A percentile compares a stretch with the other conserved stretches of the same genome.
phyloP scores from a whole-genome alignment of 1,139 yeast species.

The Kodamaea suecica region DNA sequence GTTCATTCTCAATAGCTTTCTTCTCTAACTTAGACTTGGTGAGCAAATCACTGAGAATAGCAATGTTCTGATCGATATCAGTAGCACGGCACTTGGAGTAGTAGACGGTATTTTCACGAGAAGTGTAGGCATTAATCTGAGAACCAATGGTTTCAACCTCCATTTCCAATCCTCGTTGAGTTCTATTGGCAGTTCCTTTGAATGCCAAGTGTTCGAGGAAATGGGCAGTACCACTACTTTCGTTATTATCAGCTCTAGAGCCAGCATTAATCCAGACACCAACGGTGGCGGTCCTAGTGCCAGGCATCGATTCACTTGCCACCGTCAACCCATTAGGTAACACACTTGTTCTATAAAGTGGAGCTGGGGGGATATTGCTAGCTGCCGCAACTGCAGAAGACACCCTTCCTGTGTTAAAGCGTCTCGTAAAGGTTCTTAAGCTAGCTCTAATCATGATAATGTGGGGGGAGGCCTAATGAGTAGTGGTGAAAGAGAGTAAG shows the following conservation, averaged over 20 bases:
- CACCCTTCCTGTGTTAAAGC: background rate
- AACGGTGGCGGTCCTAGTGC: slow-evolving; percentile 91
- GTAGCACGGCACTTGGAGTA: slow-evolving; percentile 83
- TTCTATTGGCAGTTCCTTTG: slow-evolving; percentile 82
- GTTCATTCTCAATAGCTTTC: slow-evolving; percentile 87
- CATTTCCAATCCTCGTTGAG: slow-evolving; percentile 82
- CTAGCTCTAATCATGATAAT: background rate
- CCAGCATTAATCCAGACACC: slow-evolving; percentile 99
- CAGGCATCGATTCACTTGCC: slow-evolving; percentile 86
- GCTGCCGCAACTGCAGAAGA: background rate
- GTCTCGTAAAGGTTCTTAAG: background rate
- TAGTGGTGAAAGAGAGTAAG: no score
- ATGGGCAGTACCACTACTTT: slow-evolving; percentile 93
- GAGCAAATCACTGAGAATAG: slow-evolving; percentile 83
- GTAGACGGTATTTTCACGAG: slow-evolving; percentile 95
- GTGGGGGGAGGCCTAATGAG: background rate
- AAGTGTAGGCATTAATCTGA: slow-evolving; percentile 94
- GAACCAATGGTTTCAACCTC: slow-evolving; percentile 97
- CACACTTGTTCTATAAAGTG: slow-evolving; percentile 46
- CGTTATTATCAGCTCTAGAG: slow-evolving; percentile 87
- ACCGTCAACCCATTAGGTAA: slow-evolving; percentile 87
- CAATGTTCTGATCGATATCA: slow-evolving; percentile 84
- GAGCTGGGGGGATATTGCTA: background rate
- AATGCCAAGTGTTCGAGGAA: slow-evolving; percentile 94
- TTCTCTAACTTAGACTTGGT: slow-evolving; percentile 82